Conservation (phyloP, 2,329 filamentous ascomycete species). For the Colletotrichum sp. region DNA sequence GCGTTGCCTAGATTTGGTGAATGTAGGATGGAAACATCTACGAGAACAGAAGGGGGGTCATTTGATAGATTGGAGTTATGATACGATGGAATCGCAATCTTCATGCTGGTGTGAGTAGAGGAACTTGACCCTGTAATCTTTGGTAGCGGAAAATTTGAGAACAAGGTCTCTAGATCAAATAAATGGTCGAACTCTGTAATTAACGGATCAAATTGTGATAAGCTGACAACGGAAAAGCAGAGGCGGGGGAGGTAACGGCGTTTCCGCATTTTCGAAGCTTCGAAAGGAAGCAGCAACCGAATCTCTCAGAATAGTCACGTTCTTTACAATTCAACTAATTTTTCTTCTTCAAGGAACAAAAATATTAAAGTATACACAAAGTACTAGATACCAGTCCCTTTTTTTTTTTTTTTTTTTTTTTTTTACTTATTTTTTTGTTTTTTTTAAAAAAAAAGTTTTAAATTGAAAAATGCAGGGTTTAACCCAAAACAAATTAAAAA, state of each 20-base stretch:
- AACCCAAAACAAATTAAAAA: too few species aligned
- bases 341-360: neutral
- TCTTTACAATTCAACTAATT: neutral
- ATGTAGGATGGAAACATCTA: neutral
- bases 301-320: accelerated
- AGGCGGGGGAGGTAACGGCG: neutral
- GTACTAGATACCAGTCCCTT: too few species aligned
- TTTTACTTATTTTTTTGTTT: too few species aligned
- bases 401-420: too few species aligned
- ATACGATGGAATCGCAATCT: neutral
- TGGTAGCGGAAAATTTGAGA: too few species aligned
- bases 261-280: neutral
- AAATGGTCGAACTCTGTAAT: too few species aligned
- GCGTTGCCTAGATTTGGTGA: neutral
- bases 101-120: neutral
- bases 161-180: neutral
- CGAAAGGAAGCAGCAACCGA: neutral
- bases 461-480: too few species aligned
- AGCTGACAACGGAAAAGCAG: neutral
- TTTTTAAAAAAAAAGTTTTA: too few species aligned
- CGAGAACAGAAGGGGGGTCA: too few species aligned
- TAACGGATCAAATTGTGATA: neutral
- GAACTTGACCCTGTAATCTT: too few species aligned
- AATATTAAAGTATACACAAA: neutral
- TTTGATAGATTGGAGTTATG: neutral